These are phyloP conservation scores for Panicum miliaceum DNA, from an alignment of 176 grass and related monocot genomes.

Conservation along the genomic window DNA sequence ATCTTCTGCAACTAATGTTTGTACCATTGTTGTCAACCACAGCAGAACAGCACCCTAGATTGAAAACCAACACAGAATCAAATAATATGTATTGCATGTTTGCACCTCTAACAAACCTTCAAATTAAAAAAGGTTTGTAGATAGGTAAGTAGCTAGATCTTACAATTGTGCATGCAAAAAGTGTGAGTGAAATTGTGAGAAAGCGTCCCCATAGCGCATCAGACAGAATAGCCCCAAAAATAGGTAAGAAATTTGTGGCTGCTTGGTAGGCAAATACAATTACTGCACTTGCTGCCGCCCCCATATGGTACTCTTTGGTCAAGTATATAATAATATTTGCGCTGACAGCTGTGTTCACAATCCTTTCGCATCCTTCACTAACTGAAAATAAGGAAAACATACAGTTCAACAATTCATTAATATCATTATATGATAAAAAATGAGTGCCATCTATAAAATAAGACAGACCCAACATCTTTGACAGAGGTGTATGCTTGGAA, in stretches of 20 bases:
- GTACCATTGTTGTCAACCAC: constrained; percentile 36
- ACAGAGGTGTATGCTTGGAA: not conserved
- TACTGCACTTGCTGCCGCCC: not conserved
- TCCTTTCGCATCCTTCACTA: constrained; percentile 30
- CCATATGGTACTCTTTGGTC: constrained; percentile 41
- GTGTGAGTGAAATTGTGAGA: constrained; percentile 21
- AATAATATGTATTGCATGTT: not conserved
- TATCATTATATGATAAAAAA: not conserved
- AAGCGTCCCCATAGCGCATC: constrained; percentile 39
- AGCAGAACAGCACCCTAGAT: constrained; percentile 38
- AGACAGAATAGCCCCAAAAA: constrained; percentile 34
- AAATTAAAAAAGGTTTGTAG: not conserved
- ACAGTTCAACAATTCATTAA: not conserved
- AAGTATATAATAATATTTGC: constrained; percentile 48
- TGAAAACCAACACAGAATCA: not conserved
- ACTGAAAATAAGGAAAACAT: constrained; percentile 2
- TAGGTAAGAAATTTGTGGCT: constrained; percentile 20
- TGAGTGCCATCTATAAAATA: not conserved
- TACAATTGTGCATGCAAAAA: constrained; percentile 19
- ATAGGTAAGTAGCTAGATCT: not conserved
- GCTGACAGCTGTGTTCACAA: constrained; percentile 21
- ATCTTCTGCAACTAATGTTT: not conserved
- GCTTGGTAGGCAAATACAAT: constrained; percentile 33
- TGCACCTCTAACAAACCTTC: not conserved
- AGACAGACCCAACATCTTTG: too few species aligned